phyloP scores from a whole-genome alignment of 768 basidiomycete species.

The Rhizopogon salebrosus region DNA sequence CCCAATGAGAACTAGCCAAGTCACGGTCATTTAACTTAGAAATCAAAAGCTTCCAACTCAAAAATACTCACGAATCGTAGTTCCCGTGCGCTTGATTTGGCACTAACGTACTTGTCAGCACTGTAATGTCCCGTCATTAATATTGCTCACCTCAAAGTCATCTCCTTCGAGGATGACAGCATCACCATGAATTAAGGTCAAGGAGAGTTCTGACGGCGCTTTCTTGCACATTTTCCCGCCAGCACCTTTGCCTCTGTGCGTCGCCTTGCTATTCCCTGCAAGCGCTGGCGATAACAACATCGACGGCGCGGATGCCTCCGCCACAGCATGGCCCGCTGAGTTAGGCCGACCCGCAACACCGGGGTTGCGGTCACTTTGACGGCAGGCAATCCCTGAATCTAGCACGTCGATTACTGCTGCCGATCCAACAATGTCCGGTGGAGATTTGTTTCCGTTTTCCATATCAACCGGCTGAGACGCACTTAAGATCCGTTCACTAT shows the following conservation, averaged over 20 bases:
- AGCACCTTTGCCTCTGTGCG: slow-evolving; percentile 12
- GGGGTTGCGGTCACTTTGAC: not conserved
- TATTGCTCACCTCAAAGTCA: slow-evolving; percentile 35
- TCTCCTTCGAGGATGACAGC: slow-evolving; percentile 31
- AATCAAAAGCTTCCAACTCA: not conserved
- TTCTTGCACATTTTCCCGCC: slow-evolving; percentile 14
- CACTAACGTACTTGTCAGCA: slow-evolving; percentile 14
- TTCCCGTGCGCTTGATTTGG: slow-evolving; percentile 24
- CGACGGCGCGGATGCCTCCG: not conserved
- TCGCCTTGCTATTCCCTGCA: not conserved
- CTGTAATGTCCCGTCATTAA: not conserved
- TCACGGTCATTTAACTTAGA: slow-evolving; percentile 8
- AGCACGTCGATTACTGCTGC: not conserved
- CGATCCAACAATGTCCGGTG: not conserved
- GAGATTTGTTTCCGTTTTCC: not conserved
- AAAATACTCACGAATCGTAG: slow-evolving; percentile 23
- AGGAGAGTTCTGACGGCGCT: slow-evolving; percentile 14
- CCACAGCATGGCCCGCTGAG: not conserved
- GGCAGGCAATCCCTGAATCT: not conserved
- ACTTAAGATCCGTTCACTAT: slow-evolving; percentile 5
- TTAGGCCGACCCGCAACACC: not conserved
- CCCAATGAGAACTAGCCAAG: slow-evolving; percentile 22
- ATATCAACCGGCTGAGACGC: slow-evolving; percentile 1
- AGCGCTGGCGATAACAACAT: not conserved
- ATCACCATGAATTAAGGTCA: slow-evolving; percentile 37